Evolutionary conservation across 768 basidiomycete genomes (phyloP), one percentile per base, ranked within the genome.

Genomic region (Lactifluus subvellereus): DNA sequence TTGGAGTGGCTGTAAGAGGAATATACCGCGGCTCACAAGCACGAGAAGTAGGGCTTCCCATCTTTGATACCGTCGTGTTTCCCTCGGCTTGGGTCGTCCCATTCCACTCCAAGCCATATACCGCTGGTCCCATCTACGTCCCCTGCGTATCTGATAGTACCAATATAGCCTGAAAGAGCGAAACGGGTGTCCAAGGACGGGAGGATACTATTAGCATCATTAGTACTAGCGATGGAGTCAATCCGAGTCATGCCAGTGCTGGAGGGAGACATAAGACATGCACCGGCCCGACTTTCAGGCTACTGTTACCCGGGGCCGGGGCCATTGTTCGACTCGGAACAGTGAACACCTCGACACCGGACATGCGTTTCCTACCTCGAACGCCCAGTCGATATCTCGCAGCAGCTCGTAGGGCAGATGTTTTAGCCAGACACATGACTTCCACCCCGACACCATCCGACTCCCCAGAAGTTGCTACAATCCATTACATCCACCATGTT

Each of bases 41-140:
- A 91, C 50, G 75, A 70, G 72, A 98, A 98, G 74, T 96, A 94
- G 45, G 78, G 80, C 65, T 79, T 82, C 52, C 85, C 88, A 66
- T 91, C 85, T 71, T 92, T 90, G 66, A 78, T 71, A 6, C 96
- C 96, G 68, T 89, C 84, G 72, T 98, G 94, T 72, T 89, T 95
- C 32, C 96, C 96, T 60, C 94, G 83, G 8, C 72, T 63, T 20
- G 86, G 81, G 69, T 93, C 87, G 71, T 98, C 96, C 91, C 95
- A 98, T 75, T 98, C 96, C 52, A 98, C 82, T n/a, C 96, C 96
- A n/a, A 94, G 79, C 95, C 95, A 98, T 13, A 74, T 68, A 4
- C 89, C 91, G 3, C 74, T 69, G 0, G 89, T 84, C 14, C 80
- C 80, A 18, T 82, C 76, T 20, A 95, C 84, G 1, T 72, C 66